Evolutionary conservation across 2,329 filamentous ascomycete genomes (phyloP).

Genomic region (Aspergillus viridinutans): DNA sequence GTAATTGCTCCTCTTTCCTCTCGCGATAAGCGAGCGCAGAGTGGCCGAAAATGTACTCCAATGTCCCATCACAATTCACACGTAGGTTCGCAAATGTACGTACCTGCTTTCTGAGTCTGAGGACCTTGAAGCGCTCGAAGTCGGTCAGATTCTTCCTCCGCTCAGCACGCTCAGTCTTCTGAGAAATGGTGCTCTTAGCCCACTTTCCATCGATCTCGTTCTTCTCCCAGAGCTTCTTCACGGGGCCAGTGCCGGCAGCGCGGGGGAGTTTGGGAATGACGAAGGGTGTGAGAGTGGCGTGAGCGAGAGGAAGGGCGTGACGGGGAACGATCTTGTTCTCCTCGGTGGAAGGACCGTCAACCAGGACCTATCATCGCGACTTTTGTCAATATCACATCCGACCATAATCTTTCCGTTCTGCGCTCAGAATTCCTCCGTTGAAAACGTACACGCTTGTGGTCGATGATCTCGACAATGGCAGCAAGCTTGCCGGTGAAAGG

Average conservation of each 20-base stretch:
- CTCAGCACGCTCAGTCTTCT: slow-evolving; percentile 82
- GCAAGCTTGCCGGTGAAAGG: slow-evolving; percentile 82
- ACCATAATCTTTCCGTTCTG: slow-evolving; percentile 2
- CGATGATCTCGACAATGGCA: slow-evolving; percentile 97
- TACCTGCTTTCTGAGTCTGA: slow-evolving; percentile 99
- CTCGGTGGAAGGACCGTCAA: slow-evolving; percentile 88
- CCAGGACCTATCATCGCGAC: slow-evolving; percentile 66
- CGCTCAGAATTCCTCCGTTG: slow-evolving; percentile 3
- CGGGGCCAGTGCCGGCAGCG: slow-evolving; percentile 72
- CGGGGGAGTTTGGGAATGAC: slow-evolving; percentile 82
- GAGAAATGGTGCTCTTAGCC: slow-evolving; percentile 85
- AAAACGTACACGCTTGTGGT: slow-evolving; percentile 97
- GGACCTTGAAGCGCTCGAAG: slow-evolving; percentile 99
- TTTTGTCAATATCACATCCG: slow-evolving; percentile 18
- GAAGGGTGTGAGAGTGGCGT: slow-evolving; percentile 85
- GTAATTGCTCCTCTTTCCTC: not conserved
- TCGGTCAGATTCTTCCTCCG: slow-evolving; percentile 90
- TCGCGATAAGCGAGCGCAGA: not conserved
- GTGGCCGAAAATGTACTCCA: not conserved
- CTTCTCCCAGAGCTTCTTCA: slow-evolving; percentile 89
- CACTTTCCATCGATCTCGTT: slow-evolving; percentile 89
- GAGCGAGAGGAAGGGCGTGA: slow-evolving; percentile 76
- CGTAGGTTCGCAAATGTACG: slow-evolving; percentile 27
- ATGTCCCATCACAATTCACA: not conserved
- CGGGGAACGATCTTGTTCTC: slow-evolving; percentile 76